Evolutionary conservation across 2,329 filamentous ascomycete species (phyloP).

Genomic region (Pestalotiopsis sp.): DNA sequence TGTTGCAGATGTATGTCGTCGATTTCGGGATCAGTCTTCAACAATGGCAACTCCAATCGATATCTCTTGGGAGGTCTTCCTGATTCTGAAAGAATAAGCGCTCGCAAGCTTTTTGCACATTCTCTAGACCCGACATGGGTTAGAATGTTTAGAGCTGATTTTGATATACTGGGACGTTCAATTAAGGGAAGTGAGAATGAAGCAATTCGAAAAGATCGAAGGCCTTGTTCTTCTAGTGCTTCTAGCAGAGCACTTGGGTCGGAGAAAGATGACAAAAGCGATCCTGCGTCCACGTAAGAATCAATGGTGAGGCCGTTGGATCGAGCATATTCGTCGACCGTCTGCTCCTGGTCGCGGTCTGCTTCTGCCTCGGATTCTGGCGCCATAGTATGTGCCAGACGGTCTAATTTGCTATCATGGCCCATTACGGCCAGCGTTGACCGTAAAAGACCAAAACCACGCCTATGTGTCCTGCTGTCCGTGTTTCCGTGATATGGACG

Average conservation of each 20-base stretch:
- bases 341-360: not conserved
- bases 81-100: slow-evolving; percentile 6
- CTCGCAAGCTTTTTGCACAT: slow-evolving; percentile 1
- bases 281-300: slow-evolving; percentile 21
- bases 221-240: slow-evolving; percentile 11
- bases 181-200: not conserved
- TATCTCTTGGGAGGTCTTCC: slow-evolving; percentile 18
- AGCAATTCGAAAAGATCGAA: slow-evolving; percentile 22
- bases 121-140: slow-evolving; percentile 14
- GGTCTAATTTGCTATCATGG: not conserved
- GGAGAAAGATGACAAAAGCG: slow-evolving; percentile 15
- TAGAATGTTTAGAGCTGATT: slow-evolving; percentile 19
- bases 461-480: no score
- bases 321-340: slow-evolving; percentile 27
- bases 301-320: slow-evolving; percentile 25
- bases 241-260: not conserved
- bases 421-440: no score
- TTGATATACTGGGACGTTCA: slow-evolving; percentile 21
- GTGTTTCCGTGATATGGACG: no score
- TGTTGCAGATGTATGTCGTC: slow-evolving; percentile 24
- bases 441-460: no score
- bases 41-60: slow-evolving; percentile 25
- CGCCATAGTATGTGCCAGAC: not conserved
- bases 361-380: not conserved
- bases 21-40: slow-evolving; percentile 27